Conservation (phyloP, 2,329 filamentous ascomycete species). For the Nectriaceae sp. region DNA sequence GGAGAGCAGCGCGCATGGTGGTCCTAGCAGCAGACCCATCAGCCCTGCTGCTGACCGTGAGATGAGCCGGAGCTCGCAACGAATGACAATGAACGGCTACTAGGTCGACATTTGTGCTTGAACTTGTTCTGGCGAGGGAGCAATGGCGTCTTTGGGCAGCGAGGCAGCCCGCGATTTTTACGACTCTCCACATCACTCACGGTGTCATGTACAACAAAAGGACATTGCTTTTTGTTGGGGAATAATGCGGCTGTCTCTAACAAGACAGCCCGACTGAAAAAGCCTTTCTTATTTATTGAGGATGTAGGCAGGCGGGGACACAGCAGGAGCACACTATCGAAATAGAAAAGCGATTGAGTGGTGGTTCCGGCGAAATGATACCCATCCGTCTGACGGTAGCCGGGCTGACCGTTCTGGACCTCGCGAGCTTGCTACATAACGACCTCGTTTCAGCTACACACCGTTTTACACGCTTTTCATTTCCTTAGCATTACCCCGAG, state of each 20-base stretch:
- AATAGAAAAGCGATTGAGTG: slow-evolving; percentile 6
- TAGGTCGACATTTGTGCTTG: slow-evolving; percentile 49
- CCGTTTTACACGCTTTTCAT: slow-evolving; percentile 33
- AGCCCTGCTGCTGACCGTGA: slow-evolving; percentile 93
- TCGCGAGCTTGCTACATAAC: slow-evolving; percentile 9
- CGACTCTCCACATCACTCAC: slow-evolving; percentile 33
- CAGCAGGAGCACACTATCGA: slow-evolving; percentile 13
- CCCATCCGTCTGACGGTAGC: slow-evolving; percentile 2
- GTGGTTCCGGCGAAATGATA: slow-evolving; percentile 9
- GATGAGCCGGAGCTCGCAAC: slow-evolving; percentile 93
- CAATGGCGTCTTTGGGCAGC: slow-evolving; percentile 36
- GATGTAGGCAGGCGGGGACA: slow-evolving; percentile 24
- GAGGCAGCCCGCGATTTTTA: slow-evolving; percentile 31
- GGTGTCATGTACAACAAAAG: slow-evolving; percentile 32
- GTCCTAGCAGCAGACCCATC: slow-evolving; percentile 82
- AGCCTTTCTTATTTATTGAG: slow-evolving; percentile 20
- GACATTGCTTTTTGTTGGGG: slow-evolving; percentile 24
- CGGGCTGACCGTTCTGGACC: slow-evolving; percentile 3
- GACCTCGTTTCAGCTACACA: slow-evolving; percentile 13
- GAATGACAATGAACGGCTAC: slow-evolving; percentile 99
- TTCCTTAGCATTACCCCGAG: slow-evolving; percentile 39
- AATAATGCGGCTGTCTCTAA: slow-evolving; percentile 17
- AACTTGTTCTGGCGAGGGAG: slow-evolving; percentile 34
- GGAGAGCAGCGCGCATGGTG: slow-evolving; percentile 88
- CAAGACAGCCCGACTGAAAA: slow-evolving; percentile 16